phyloP scores from a whole-genome alignment of 1,284 basidiomycete species.

The Lentinula novae-zelandiae region DNA sequence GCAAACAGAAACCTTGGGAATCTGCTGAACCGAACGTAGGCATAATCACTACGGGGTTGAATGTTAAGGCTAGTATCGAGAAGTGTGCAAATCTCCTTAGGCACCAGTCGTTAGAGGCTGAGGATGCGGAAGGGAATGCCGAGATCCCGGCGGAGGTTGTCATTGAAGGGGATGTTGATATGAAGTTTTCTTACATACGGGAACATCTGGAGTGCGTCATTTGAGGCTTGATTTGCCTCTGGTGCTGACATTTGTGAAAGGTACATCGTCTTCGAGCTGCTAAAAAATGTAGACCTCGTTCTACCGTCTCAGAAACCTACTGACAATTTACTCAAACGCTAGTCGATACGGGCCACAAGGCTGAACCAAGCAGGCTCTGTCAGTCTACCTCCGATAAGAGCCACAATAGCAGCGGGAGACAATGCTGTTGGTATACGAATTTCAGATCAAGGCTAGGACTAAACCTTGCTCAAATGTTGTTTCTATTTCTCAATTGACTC shows the following conservation, averaged over 20 bases:
- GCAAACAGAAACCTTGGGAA: constrained; percentile 23
- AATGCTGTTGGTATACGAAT: constrained; percentile 76
- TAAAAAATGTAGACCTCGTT: constrained; percentile 70
- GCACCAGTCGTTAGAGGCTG: constrained; percentile 40
- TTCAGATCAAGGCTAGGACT: constrained; percentile 72
- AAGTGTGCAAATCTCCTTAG: constrained; percentile 63
- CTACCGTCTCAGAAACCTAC: constrained; percentile 14
- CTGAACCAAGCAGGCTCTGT: constrained; percentile 40
- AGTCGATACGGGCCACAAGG: constrained; percentile 71
- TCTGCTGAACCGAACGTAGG: constrained; percentile 69
- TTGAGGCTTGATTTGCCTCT: not conserved
- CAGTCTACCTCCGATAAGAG: constrained; percentile 54
- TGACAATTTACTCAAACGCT: constrained; percentile 5
- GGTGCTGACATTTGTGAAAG: constrained; percentile 30
- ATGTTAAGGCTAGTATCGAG: constrained; percentile 68
- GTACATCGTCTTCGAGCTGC: constrained; percentile 85
- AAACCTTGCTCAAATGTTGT: not conserved
- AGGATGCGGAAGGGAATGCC: constrained; percentile 20
- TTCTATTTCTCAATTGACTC: not conserved
- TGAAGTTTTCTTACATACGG: constrained; percentile 80
- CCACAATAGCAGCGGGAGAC: constrained; percentile 70
- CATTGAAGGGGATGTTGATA: constrained; percentile 72
- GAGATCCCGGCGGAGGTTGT: constrained; percentile 59
- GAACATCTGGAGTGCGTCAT: constrained; percentile 78
- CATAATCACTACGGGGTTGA: constrained; percentile 79